A percentile compares a stretch with the other conserved stretches of the same genome.
These are phyloP conservation scores for Pyricularia pennisetigena DNA, from an alignment of 2,329 filamentous ascomycete genomes.

Conservation along the genomic window DNA sequence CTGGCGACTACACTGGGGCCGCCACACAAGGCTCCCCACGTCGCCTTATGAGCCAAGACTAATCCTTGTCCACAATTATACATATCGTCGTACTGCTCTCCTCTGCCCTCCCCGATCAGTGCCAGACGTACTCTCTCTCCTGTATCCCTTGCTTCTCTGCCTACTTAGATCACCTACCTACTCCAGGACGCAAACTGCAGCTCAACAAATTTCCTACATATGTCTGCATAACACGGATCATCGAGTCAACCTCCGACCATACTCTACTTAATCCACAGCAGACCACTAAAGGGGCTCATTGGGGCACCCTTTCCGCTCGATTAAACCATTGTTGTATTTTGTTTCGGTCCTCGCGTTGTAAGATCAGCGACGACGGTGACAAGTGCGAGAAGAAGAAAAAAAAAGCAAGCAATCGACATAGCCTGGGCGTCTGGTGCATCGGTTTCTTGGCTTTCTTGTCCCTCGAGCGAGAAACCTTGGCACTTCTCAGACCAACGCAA, in stretches of 20 bases:
- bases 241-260: background rate
- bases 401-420: background rate
- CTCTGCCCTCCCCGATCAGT: background rate
- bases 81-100: background rate
- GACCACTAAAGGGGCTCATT: background rate
- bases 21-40: background rate
- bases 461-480: background rate
- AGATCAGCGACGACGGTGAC: background rate
- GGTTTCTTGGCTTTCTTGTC: constrained; percentile 1
- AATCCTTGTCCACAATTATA: background rate
- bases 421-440: constrained; percentile 7
- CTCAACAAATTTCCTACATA: background rate
- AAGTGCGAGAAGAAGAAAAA: background rate
- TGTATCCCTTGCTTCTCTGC: background rate
- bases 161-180: background rate
- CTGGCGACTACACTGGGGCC: background rate
- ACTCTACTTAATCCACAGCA: background rate
- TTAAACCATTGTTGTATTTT: background rate
- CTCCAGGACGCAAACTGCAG: background rate
- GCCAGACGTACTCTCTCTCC: background rate
- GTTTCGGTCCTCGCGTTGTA: background rate
- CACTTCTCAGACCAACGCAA: background rate
- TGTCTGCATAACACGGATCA: background rate
- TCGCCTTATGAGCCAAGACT: background rate
- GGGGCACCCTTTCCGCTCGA: background rate